Evolutionary conservation across 306 rosid species (phyloP), one percentile per base, ranked within the genome.

Genomic region (Prunus davidiana): DNA sequence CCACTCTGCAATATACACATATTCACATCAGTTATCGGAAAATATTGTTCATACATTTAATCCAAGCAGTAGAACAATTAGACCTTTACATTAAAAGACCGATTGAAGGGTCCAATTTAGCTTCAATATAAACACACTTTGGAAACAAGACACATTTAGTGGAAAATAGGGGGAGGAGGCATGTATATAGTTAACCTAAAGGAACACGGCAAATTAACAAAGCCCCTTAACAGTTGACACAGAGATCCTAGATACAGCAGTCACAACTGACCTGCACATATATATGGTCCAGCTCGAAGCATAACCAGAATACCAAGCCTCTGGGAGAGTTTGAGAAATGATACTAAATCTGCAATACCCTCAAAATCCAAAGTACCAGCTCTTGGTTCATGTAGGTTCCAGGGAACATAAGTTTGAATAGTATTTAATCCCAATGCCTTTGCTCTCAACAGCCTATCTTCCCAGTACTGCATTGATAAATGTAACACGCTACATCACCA

Each of bases 381-480:
- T 61, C 68, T 73, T 77, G 96, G 95, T 85, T 95, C 97, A 70
- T 95, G 98, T 71, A 90, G 83, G 85, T 95, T 95, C 98, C 98
- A 92, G 58, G 98, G 97, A 78, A 92, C 84, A 82, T 95, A 95
- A 67, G 95, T 90, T 76, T 92, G 96, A 84, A 95, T 90, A 0
- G 97, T 89, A 76, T 92, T 95, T 82, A 95, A 87, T 51, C 98
- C 98, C 90, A 95, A 77, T 3, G 98, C 96, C 85, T 88, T 95
- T 60, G 97, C 98, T 89, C 87, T 92, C 76, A 91, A 81, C 72
- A 95, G 76, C 84, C 98, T 92, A 82, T 95, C 97, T 75, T 95
- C 97, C 98, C 98, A 92, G 81, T 90, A 88, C 98, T 95, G 88
- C 86, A 82, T 69, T 64, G 65, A 57, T 69, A 79, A 72, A 74